Percentiles rank a stretch among this genome's conserved stretches.
Evolutionary conservation across 768 basidiomycete species (phyloP).

Genomic region (Suillus ampliporus): DNA sequence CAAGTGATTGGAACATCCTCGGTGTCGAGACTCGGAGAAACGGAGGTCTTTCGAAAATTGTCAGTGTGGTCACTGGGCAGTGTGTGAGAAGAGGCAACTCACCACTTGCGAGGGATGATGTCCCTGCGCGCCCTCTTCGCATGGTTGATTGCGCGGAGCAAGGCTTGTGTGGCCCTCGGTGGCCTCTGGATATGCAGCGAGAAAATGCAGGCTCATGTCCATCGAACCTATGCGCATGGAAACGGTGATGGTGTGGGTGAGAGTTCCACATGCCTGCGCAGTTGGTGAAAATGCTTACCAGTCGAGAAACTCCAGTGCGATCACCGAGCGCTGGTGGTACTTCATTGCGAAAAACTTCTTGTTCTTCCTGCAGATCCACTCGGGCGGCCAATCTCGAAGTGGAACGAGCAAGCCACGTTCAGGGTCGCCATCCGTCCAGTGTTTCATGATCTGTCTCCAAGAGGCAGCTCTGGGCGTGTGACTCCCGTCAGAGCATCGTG

Average conservation of each 20-base stretch:
- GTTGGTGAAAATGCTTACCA: conserved; percentile 6
- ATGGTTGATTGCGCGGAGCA: conserved; percentile 5
- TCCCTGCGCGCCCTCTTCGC: too few species aligned
- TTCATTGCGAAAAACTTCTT: conserved; percentile 3
- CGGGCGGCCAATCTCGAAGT: conserved; percentile 14
- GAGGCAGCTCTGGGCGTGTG: neutral
- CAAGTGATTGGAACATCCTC: too few species aligned
- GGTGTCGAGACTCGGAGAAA: too few species aligned
- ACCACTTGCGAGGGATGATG: too few species aligned
- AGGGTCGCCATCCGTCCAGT: conserved; percentile 5
- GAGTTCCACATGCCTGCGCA: neutral
- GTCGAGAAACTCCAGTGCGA: conserved; percentile 14
- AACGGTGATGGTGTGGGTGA: neutral
- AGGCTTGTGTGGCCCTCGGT: conserved; percentile 3
- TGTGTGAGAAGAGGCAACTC: too few species aligned
- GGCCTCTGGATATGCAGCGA: conserved; percentile 10
- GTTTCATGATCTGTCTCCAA: conserved; percentile 13
- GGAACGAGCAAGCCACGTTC: conserved; percentile 5
- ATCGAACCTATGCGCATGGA: neutral
- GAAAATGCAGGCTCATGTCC: conserved; percentile 6
- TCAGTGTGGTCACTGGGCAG: too few species aligned
- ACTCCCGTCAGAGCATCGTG: neutral
- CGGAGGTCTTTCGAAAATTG: too few species aligned
- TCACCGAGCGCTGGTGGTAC: conserved; percentile 3
- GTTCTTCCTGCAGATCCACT: conserved; percentile 10